A percentile compares a stretch with the other conserved stretches of the same genome.
Evolutionary conservation across 148 eudicot species (phyloP).

Genomic region (Vaccinium macrocarpon): DNA sequence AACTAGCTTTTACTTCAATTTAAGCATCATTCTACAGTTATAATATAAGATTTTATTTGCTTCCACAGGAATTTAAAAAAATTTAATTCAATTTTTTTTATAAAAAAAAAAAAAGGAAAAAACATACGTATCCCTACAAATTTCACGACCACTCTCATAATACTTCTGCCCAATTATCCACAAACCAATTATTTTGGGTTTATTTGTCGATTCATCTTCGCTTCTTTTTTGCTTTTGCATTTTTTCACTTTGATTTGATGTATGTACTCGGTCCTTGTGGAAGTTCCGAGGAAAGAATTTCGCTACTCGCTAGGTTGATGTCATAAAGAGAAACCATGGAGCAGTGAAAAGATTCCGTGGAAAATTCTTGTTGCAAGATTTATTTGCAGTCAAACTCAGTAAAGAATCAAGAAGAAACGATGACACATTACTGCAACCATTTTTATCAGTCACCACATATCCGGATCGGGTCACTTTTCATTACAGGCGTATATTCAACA

Average conservation of each 20-base stretch:
- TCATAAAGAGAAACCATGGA: slow-evolving; percentile 65
- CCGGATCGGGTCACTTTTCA: background rate
- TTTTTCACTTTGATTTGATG: background rate
- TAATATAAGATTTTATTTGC: too few relatives aligned
- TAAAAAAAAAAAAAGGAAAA: too few relatives aligned
- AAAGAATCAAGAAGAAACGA: slow-evolving; percentile 23
- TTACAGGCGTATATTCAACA: too few relatives aligned
- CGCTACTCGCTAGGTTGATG: slow-evolving; percentile 44
- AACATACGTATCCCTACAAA: too few relatives aligned
- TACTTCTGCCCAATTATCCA: background rate
- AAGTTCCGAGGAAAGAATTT: slow-evolving; percentile 44
- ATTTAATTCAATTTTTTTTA: too few relatives aligned
- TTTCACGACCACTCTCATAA: background rate
- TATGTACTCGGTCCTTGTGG: slow-evolving; percentile 14
- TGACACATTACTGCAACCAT: slow-evolving; percentile 35
- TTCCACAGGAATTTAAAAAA: background rate
- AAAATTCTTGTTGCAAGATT: slow-evolving; percentile 66
- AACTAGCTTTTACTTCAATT: background rate
- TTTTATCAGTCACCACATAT: slow-evolving; percentile 41
- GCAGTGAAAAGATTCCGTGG: slow-evolving; percentile 59
- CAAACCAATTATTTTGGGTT: background rate
- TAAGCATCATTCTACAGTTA: too few relatives aligned
- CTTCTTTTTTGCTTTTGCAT: background rate
- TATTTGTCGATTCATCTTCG: background rate
- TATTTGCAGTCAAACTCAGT: slow-evolving; percentile 27